These are phyloP conservation scores for Sclerotinia sclerotiorum DNA, from an alignment of 2,329 filamentous ascomycete genomes.

Conservation along the genomic window DNA sequence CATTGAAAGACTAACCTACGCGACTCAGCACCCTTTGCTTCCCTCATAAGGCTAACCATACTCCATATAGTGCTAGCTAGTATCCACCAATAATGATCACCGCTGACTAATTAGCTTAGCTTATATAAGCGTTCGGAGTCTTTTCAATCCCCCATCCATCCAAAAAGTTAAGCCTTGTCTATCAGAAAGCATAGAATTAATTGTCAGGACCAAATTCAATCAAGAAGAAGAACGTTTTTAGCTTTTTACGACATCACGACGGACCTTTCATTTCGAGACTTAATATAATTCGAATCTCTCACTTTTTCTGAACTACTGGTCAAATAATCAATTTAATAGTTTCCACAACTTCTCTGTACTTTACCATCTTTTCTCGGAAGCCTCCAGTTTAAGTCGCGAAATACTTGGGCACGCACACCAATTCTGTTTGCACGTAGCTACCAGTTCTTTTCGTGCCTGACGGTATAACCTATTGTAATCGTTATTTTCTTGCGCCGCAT, in stretches of 20 bases:
- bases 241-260: conserved; percentile 15
- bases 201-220: conserved; percentile 2
- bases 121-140: conserved; percentile 19
- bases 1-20: background rate
- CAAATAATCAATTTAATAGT: conserved; percentile 1
- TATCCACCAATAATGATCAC: background rate
- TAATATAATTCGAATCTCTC: conserved; percentile 4
- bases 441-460: conserved; percentile 10
- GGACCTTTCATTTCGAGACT: background rate
- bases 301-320: background rate
- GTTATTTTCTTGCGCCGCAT: conserved; percentile 18
- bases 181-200: conserved; percentile 11
- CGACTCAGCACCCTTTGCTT: too few species aligned
- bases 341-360: background rate
- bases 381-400: background rate
- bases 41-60: background rate
- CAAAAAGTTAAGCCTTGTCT: conserved; percentile 19
- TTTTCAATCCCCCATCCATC: background rate
- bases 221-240: conserved; percentile 15
- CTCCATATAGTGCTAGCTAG: background rate
- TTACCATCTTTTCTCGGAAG: background rate
- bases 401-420: conserved; percentile 8
- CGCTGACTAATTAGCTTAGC: background rate
- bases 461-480: background rate
- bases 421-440: conserved; percentile 7